Conservation (phyloP, 164 flowering plant genomes). For the Vitis cinerea region DNA sequence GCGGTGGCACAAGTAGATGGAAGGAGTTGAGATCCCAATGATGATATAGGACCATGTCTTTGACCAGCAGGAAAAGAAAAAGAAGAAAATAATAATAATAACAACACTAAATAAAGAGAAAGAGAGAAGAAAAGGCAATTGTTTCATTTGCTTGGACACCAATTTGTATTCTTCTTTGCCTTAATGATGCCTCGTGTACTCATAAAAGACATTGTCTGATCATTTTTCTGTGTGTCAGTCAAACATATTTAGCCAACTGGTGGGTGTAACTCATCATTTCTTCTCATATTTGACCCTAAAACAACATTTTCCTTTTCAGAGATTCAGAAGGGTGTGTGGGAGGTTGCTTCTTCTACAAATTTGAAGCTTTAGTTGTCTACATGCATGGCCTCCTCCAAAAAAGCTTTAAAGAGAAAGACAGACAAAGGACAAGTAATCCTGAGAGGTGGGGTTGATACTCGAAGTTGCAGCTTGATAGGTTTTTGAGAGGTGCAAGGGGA, state of each 20-base stretch:
- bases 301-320: no score
- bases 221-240: conserved; percentile 1
- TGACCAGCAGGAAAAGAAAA: conserved; percentile 12
- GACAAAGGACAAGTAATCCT: no score
- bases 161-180: conserved; percentile 13
- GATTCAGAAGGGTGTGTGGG: no score
- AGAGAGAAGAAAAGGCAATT: not conserved
- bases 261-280: conserved; percentile 1
- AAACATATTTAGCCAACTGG: conserved; percentile 6
- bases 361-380: no score
- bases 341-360: no score
- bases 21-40: conserved; percentile 23
- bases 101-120: not conserved
- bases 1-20: not conserved
- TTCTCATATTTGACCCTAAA: no score
- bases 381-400: no score
- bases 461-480: no score
- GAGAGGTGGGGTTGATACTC: no score
- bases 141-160: conserved; percentile 18
- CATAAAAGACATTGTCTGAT: not conserved
- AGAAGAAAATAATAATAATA: not conserved
- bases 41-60: conserved; percentile 18
- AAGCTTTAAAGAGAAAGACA: no score
- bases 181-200: conserved; percentile 14
- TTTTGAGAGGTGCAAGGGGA: no score